These are phyloP conservation scores for Fusarium continuum DNA, from an alignment of 2,329 filamentous ascomycete genomes.

Conservation along the genomic window DNA sequence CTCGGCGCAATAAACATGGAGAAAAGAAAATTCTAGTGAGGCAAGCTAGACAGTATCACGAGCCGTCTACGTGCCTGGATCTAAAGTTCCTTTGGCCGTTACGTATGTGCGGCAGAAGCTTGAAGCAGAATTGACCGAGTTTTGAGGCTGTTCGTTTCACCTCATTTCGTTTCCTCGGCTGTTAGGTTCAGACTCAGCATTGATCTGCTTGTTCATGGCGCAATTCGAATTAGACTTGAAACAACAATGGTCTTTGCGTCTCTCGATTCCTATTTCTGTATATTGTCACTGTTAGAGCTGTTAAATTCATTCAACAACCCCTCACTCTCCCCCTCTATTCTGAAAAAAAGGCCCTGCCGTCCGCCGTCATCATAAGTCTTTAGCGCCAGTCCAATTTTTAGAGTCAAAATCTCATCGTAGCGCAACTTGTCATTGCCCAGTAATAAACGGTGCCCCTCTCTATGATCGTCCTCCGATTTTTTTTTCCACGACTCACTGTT, in stretches of 20 bases:
- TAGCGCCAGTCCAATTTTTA: conserved; percentile 40
- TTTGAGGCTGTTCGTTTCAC: background rate
- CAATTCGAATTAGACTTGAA: background rate
- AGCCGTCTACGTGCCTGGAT: conserved; percentile 14
- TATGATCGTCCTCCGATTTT: conserved; percentile 24
- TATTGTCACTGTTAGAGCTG: background rate
- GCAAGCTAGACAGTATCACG: conserved; percentile 17
- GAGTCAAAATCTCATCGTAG: conserved; percentile 33
- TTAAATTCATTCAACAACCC: conserved; percentile 18
- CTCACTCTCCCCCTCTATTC: conserved; percentile 21
- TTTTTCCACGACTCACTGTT: conserved; percentile 4
- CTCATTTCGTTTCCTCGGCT: background rate
- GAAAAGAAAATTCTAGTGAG: conserved; percentile 15
- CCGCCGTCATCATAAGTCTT: conserved; percentile 39
- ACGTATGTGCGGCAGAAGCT: background rate
- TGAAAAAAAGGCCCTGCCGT: conserved; percentile 38
- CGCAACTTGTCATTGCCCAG: conserved; percentile 25
- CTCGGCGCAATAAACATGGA: conserved; percentile 23
- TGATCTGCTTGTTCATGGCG: background rate
- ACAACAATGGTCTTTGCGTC: background rate
- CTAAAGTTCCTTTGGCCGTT: background rate
- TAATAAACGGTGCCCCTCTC: conserved; percentile 32
- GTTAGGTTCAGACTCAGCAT: background rate
- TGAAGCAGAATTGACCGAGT: background rate
- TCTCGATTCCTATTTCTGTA: background rate